Evolutionary conservation across 129 eudicot genomes (phyloP), one percentile per base, ranked within the genome.

Genomic region (Oenanthe sinensis): DNA sequence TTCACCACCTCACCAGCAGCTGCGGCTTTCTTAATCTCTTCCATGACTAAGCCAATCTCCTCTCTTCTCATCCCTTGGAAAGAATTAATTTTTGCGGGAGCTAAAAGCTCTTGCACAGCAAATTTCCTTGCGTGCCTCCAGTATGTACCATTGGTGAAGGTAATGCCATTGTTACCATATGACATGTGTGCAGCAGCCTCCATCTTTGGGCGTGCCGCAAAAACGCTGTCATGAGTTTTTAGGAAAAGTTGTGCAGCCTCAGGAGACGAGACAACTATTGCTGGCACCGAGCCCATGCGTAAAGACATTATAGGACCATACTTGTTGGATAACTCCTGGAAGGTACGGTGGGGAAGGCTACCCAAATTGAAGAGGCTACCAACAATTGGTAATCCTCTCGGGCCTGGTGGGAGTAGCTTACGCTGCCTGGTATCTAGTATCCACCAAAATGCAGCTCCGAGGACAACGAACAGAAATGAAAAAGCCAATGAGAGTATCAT

Each of bases 281-380:
- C n/a, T 68, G 73, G 73, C 3, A 68, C 73, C 3, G 43, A 68
- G 1, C 73, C 73, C 39, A 68, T 8, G 8, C 73, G 45, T 26
- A 68, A 1, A 26, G 22, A 68, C 73, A 68, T 68, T 8, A 68
- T 68, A 10, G 73, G 73, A 30, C 73, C 73, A 68, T 68, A 68
- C 22, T 68, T 68, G 2, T 33, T 68, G 12, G 73, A 15, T 36
- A 68, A 17, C 45, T 36, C 73, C 14, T 30, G 22, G 22, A 68
- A 8, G 8, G 73, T 36, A 20, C 45, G 73, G 73, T 68, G 73
- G 44, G 73, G 73, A 8, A 68, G 73, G 44, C 9, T 68, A 7
- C 73, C 73, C 20, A 68, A 36, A 14, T 4, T 68, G 2, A 30
- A 40, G 12, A 68, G 73, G 44, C 44, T 68, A 36, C 73, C 73